Evolutionary conservation across 2,329 filamentous ascomycete species (phyloP), one percentile per base, ranked within the genome.

Genomic region (Trichoderma sp.): DNA sequence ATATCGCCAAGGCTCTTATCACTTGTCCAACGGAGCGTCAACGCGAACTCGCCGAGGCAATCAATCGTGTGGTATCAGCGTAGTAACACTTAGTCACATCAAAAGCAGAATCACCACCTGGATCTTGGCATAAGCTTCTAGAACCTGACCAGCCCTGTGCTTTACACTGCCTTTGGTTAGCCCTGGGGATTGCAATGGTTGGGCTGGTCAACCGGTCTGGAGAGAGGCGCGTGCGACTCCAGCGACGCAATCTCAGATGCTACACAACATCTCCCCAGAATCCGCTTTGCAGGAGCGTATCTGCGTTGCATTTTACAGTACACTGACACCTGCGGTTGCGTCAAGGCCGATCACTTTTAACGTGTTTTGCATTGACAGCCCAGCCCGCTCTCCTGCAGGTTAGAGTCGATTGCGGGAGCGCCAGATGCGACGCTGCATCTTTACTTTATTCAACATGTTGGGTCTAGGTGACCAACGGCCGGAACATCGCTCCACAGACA

Each of bases 1-100:
- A 58, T 68, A 6, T 36, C 26, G 65, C 65, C 65, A 68, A 68
- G 65, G 9, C 53, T 58, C 65, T 58, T 68, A 68, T 68, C 65
- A 58, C 36, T 67, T 57, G 15, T 53, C 39, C 43, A 50, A 32
- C 7, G 13, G 7, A 26, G 39, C 61, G 12, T 59, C 59, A 8
- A 36, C 32, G 9, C 34, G n/a, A 61, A 5, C 58, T 23, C 58
- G 58, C 58, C 34, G 36, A 30, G 58, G 20, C 59, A 17, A 32
- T 20, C 39, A n/a, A n/a, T 12, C 28, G 8, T 30, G 55, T 58
- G 55, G 30, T 32, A 58, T n/a, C 15, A 30, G 26, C 17, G 28
- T 58, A 58, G 20, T 39, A 39, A n/a, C 34, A 62, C 34, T 39
- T 62, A 39, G 28, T 36, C 20, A 32, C n/a, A 20, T 15, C 30